Conservation (phyloP, 768 basidiomycete genomes). For the Termitomyces sp. region DNA sequence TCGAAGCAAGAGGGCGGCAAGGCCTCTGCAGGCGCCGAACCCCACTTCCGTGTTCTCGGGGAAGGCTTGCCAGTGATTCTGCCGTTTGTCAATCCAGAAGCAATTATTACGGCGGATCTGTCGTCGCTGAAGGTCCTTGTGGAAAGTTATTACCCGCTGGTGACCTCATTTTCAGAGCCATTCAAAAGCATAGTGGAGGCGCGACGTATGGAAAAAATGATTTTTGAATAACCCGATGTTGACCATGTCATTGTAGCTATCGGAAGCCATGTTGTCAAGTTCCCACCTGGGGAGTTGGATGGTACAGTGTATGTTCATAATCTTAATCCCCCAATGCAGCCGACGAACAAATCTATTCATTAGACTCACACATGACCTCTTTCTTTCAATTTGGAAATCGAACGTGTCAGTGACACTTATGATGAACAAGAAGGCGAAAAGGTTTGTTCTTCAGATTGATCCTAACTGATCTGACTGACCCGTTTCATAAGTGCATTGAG, state of each 20-base stretch:
- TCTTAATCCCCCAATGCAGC: background rate
- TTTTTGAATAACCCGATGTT: background rate
- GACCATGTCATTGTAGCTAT: conserved; percentile 33
- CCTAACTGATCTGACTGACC: conserved; percentile 1
- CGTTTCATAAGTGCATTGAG: conserved; percentile 69
- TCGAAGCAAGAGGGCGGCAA: conserved; percentile 80
- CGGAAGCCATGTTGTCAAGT: conserved; percentile 73
- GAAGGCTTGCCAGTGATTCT: conserved; percentile 84
- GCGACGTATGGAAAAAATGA: conserved; percentile 40
- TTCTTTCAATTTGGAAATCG: conserved; percentile 97
- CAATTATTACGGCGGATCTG: conserved; percentile 58
- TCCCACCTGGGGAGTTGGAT: conserved; percentile 50
- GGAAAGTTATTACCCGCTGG: conserved; percentile 76
- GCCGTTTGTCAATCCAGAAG: conserved; percentile 68
- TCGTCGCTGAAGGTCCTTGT: conserved; percentile 62
- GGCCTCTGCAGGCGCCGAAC: conserved; percentile 33
- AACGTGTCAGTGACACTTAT: conserved; percentile 83
- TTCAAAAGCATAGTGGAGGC: conserved; percentile 53
- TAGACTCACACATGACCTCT: conserved; percentile 73
- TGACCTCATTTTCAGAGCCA: conserved; percentile 55
- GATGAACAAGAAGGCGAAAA: conserved; percentile 97
- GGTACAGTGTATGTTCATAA: conserved; percentile 48
- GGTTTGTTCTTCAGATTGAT: conserved; percentile 40
- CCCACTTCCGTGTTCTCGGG: conserved; percentile 72
- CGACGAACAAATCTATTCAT: conserved; percentile 1